phyloP scores from a whole-genome alignment of 306 rosid genomes.

The Rubus parviflorus region DNA sequence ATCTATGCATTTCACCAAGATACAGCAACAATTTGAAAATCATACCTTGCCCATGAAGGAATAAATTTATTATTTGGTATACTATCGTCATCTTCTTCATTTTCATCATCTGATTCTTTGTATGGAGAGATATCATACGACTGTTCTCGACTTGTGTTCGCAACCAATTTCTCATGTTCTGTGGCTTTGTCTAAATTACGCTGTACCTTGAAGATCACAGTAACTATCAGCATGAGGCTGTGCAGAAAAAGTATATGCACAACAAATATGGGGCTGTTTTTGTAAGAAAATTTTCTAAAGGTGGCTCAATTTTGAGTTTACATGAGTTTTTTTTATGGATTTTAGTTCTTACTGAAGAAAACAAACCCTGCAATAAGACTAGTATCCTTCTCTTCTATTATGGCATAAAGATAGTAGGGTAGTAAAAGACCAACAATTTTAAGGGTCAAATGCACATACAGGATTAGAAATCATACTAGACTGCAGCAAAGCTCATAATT shows the following conservation, averaged over 20 bases:
- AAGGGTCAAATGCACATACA: not conserved
- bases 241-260: not conserved
- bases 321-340: not conserved
- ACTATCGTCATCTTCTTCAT: conserved; percentile 51
- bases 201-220: conserved; percentile 40
- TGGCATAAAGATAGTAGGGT: not conserved
- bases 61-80: conserved; percentile 52
- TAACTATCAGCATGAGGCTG: conserved; percentile 25
- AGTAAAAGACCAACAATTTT: not conserved
- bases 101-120: conserved; percentile 87
- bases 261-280: not conserved
- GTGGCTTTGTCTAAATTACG: conserved; percentile 33
- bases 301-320: conserved; percentile 8
- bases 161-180: conserved; percentile 26
- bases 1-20: not conserved
- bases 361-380: not conserved
- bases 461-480: not conserved
- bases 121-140: conserved; percentile 91
- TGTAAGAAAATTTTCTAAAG: not conserved
- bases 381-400: not conserved
- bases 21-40: conserved; percentile 6
- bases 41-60: conserved; percentile 93
- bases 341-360: not conserved
- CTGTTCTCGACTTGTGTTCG: conserved; percentile 45
- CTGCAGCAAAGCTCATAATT: not conserved